Base-by-base conservation (phyloP, 352 stramenopile genomes). In the Phytophthora constricta region DNA sequence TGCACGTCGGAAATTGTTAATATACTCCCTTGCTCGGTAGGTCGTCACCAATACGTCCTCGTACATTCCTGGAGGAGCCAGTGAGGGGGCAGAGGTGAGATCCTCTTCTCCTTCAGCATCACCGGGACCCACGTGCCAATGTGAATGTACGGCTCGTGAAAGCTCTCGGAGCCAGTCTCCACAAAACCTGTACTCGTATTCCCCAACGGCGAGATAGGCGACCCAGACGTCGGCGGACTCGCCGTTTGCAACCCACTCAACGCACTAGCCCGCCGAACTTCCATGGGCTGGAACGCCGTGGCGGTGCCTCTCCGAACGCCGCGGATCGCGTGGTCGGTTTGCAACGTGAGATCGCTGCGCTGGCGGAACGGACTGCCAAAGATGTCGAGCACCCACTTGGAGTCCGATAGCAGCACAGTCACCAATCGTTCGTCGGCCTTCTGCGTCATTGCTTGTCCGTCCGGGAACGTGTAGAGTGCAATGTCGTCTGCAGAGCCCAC, bases 361-460 rank as follows among this genome's bases (percentile, higher is more conserved):
- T 76, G 73, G 31, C 76, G 72, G 41, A 91, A 79, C n/a, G 81
- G 69, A 43, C 72, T 70, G 50, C 72, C 76, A 55, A 93, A 92
- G 57, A 93, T 93, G 43, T 91, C 86, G 34, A 93, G 77, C 22
- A 92, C 86, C 82, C 82, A 92, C n/a, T 79, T 82, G 45, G 83
- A 90, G 8, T 86, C 74, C 0, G 66, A 14, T 3, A 61, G 39
- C 1, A 89, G 26, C 2, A 81, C 59, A n/a, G 37, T 62, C 7
- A 19, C 31, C 5, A 80, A 54, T 13, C 74, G 49, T 3, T 45
- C 68, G 31, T 66, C 60, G 33, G 81, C 72, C 19, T 86, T 33
- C 19, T 87, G 74, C 3, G 33, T 28, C 8, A 25, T 31, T 28
- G 50, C 20, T 16, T 28, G 27, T 7, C 83, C 83, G 10, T 80